Percentiles rank a stretch among this genome's conserved stretches.
Conservation (phyloP, 768 basidiomycete species). For the Amylocystis lapponica region DNA sequence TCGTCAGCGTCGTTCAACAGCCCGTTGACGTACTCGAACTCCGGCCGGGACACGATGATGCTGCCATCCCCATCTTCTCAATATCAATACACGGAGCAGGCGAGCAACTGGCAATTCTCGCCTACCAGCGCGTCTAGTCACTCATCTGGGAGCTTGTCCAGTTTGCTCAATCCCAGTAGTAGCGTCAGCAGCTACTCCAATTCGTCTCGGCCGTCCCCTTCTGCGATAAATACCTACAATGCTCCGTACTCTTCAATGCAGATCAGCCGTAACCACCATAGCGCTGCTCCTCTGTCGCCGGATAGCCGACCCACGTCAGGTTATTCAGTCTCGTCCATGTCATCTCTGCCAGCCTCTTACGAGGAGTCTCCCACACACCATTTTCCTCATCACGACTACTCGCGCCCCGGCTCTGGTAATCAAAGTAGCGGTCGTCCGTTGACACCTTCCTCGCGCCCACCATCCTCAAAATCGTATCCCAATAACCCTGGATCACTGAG, state of each 20-base stretch:
- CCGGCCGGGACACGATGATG: slow-evolving; percentile 27
- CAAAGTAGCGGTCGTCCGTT: slow-evolving; percentile 34
- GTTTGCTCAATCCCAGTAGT: slow-evolving; percentile 65
- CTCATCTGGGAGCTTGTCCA: slow-evolving; percentile 64
- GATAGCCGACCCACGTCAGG: slow-evolving; percentile 84
- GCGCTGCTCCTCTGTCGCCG: slow-evolving; percentile 68
- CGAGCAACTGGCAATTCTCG: slow-evolving; percentile 48
- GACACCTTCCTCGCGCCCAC: slow-evolving; percentile 64
- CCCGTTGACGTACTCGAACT: slow-evolving; percentile 29
- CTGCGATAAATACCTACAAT: slow-evolving; percentile 20
- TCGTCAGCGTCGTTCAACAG: slow-evolving; percentile 37
- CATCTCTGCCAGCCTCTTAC: slow-evolving; percentile 56
- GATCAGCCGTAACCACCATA: slow-evolving; percentile 60
- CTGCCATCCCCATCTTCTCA: slow-evolving; percentile 45
- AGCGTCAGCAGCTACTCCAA: slow-evolving; percentile 57
- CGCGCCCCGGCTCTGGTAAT: slow-evolving; percentile 69
- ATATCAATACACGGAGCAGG: slow-evolving; percentile 59
- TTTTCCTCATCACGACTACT: slow-evolving; percentile 44
- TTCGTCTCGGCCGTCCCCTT: slow-evolving; percentile 24
- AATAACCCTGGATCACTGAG: slow-evolving; percentile 51
- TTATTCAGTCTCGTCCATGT: slow-evolving; percentile 81
- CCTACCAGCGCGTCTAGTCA: slow-evolving; percentile 55
- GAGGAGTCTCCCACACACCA: slow-evolving; percentile 46
- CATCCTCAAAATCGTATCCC: slow-evolving; percentile 57
- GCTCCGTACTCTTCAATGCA: slow-evolving; percentile 60